A percentile compares a stretch with the other conserved stretches of the same genome.
Conservation (phyloP, 345 rosid species). For the Pugionium cornutum region DNA sequence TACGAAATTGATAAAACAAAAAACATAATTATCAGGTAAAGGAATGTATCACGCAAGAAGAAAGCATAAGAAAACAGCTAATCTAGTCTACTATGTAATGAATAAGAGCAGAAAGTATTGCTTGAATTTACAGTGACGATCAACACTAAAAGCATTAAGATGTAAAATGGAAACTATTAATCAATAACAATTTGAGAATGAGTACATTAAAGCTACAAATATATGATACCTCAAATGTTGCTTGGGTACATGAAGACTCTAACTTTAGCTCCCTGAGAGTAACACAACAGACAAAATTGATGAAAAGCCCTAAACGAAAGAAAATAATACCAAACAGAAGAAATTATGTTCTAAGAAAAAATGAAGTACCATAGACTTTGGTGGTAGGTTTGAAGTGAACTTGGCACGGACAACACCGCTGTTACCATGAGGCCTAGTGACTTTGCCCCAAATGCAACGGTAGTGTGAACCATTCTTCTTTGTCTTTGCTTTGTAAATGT, state of each 20-base stretch:
- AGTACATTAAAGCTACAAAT: too few relatives aligned
- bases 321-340: background rate
- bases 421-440: conserved; percentile 86
- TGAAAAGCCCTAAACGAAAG: background rate
- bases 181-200: too few relatives aligned
- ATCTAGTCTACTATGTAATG: too few relatives aligned
- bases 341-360: background rate
- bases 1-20: too few relatives aligned
- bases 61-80: too few relatives aligned
- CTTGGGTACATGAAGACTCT: conserved; percentile 97
- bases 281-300: too few relatives aligned
- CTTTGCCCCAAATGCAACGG: conserved; percentile 97
- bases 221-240: conserved; percentile 67
- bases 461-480: conserved; percentile 81
- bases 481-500: conserved; percentile 89
- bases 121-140: too few relatives aligned
- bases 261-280: conserved; percentile 66
- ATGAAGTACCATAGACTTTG: conserved; percentile 72
- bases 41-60: too few relatives aligned
- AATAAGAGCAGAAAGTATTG: too few relatives aligned
- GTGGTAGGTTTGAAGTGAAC: conserved; percentile 89
- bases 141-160: background rate
- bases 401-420: conserved; percentile 86
- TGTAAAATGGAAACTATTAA: background rate
- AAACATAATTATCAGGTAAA: too few relatives aligned